Percentiles rank a stretch among this genome's conserved stretches.
Evolutionary conservation across 1,284 basidiomycete genomes (phyloP).

Genomic region (Pulveroboletus sp.): DNA sequence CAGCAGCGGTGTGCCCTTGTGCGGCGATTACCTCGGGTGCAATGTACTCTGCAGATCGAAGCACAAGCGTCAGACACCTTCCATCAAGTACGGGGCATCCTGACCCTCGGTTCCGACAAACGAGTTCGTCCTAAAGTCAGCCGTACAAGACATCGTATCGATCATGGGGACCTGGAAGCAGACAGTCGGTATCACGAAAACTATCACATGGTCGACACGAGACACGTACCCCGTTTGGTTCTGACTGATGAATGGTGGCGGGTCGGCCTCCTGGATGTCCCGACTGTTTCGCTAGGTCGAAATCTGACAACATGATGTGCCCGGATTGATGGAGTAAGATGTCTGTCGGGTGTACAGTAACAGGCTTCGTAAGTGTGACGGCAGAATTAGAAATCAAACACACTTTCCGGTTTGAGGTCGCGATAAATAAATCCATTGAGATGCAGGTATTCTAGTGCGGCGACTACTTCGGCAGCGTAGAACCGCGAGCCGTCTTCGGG

Average conservation of each 20-base stretch:
- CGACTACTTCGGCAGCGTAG: slow-evolving; percentile 98
- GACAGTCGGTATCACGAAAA: slow-evolving; percentile 20
- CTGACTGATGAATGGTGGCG: slow-evolving; percentile 86
- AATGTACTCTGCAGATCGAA: slow-evolving; percentile 80
- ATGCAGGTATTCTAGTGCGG: slow-evolving; percentile 97
- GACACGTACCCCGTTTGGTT: slow-evolving; percentile 79
- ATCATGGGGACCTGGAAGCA: slow-evolving; percentile 75
- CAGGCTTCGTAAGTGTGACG: slow-evolving; percentile 3
- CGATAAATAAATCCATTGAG: slow-evolving; percentile 99
- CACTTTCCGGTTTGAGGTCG: slow-evolving; percentile 99
- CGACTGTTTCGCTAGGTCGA: slow-evolving; percentile 97
- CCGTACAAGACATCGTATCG: slow-evolving; percentile 97
- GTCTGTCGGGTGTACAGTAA: slow-evolving; percentile 53
- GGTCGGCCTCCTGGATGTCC: slow-evolving; percentile 84
- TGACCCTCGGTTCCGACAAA: slow-evolving; percentile 97
- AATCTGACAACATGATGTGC: slow-evolving; percentile 99
- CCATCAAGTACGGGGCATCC: slow-evolving; percentile 31
- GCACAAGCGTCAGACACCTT: slow-evolving; percentile 28
- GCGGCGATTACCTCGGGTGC: slow-evolving; percentile 99
- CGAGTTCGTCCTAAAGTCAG: slow-evolving; percentile 97
- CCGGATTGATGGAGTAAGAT: slow-evolving; percentile 98
- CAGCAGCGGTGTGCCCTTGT: slow-evolving; percentile 95
- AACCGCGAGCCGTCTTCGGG: slow-evolving; percentile 95
- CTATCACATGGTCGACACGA: slow-evolving; percentile 11
- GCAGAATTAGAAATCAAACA: slow-evolving; percentile 38